Evolutionary conservation across 331 rosid genomes (phyloP), one percentile per base, ranked within the genome.

Genomic region (Malus hybrid): DNA sequence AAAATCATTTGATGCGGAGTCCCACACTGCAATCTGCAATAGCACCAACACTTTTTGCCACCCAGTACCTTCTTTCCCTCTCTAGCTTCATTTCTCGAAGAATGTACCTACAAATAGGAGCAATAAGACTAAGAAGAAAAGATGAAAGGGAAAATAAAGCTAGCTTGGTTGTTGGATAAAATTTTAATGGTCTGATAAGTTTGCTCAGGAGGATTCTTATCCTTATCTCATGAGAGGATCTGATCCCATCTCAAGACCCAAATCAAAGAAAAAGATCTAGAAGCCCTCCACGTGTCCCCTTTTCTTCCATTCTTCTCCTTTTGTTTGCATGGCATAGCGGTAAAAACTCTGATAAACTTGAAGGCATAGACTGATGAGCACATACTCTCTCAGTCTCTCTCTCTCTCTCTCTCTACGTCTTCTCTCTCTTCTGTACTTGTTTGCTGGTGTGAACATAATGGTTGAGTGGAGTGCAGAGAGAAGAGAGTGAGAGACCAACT

Each of bases 1-100:
- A 42, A 42, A 42, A 42, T 42, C 19, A 65, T 65, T 52, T 65
- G 48, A 65, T 33, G 48, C 15, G 15, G 27, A 65, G 44, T 32
- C 69, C n/a, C 46, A 31, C 46, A 0, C 48, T 8, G 19, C 75
- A 15, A 80, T 80, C 83, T 62, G 75, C 82, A 62, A 65, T 63
- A 82, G 15, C 50, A n/a, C 70, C 54, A 4, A 20, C 46, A 80
- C 69, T 62, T 76, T 76, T 22, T 76, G 77, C 81, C 74, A 39
- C 56, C 80, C 60, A 42, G 46, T 10, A 42, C 46, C 46, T 3
- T 10, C 13, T 42, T 70, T 76, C 62, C 52, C 72, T 74, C 86
- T 74, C 69, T 79, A 69, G 75, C 62, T 67, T 76, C 80, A 5
- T 84, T 84, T 82, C 87, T 88, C 52, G 91, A 66, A 79, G 59